Evolutionary conservation across 2,329 filamentous ascomycete species (phyloP).

Genomic region (Alternaria brassicae): DNA sequence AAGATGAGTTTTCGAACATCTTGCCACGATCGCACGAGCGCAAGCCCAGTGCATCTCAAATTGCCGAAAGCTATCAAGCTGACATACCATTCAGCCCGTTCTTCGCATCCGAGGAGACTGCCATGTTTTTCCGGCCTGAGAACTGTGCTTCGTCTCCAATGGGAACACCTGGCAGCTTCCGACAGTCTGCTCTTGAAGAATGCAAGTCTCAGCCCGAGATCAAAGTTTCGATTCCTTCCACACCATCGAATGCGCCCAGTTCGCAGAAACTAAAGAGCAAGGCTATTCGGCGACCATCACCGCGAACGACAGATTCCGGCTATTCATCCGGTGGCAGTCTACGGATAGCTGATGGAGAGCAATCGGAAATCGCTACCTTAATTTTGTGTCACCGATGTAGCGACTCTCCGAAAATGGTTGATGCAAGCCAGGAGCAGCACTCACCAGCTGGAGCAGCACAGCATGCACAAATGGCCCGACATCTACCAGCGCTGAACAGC

Average conservation of each 20-base stretch:
- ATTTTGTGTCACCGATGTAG: constrained; percentile 13
- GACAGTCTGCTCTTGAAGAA: constrained; percentile 30
- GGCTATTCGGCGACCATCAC: constrained; percentile 28
- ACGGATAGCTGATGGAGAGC: constrained; percentile 13
- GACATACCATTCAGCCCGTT: constrained; percentile 40
- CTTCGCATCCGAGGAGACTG: not conserved
- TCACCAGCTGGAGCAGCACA: constrained; percentile 8
- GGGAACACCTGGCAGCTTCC: constrained; percentile 30
- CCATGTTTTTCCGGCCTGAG: not conserved
- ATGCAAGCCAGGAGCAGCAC: not conserved
- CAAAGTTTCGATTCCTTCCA: constrained; percentile 7
- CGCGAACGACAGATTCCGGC: constrained; percentile 48
- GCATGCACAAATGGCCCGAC: not conserved
- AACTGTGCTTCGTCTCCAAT: constrained; percentile 12
- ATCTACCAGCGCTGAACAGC: constrained; percentile 20
- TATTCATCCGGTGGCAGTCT: constrained; percentile 51
- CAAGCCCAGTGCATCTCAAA: constrained; percentile 25
- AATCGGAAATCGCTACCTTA: constrained; percentile 17
- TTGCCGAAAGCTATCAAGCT: constrained; percentile 41
- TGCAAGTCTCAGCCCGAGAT: constrained; percentile 13
- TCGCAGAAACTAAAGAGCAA: constrained; percentile 13
- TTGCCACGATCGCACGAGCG: constrained; percentile 29
- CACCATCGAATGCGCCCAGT: constrained; percentile 12
- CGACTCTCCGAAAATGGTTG: constrained; percentile 6
- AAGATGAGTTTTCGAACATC: constrained; percentile 18